Evolutionary conservation across 2,329 filamentous ascomycete species (phyloP).

Genomic region (Penicillium sp.): DNA sequence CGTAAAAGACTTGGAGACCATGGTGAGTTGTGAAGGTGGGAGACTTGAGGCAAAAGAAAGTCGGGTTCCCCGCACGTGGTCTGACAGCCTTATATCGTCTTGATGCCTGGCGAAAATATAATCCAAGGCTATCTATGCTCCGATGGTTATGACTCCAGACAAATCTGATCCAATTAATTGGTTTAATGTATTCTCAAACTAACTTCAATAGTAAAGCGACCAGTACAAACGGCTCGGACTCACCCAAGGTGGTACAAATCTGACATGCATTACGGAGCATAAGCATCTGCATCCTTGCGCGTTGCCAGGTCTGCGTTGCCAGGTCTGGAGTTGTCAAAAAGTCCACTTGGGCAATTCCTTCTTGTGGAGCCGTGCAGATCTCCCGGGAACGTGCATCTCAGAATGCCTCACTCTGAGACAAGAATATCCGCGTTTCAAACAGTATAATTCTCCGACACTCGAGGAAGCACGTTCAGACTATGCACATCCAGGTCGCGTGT

Average conservation of each 20-base stretch:
- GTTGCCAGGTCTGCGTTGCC: not conserved
- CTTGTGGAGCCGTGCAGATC: not conserved
- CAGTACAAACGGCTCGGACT: not conserved
- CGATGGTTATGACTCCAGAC: not conserved
- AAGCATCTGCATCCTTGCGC: not conserved
- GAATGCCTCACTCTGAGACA: not conserved
- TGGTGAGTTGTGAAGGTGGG: not conserved
- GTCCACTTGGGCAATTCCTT: not conserved
- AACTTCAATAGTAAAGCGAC: not conserved
- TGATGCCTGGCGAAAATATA: not conserved
- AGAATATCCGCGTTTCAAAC: not conserved
- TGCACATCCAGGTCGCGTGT: slow-evolving; percentile 2
- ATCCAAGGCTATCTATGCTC: not conserved
- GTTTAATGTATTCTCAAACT: not conserved
- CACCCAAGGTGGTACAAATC: not conserved
- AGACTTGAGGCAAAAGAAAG: not conserved
- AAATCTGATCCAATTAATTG: not conserved
- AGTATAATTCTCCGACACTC: not conserved
- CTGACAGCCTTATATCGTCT: not conserved
- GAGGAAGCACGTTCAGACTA: not conserved
- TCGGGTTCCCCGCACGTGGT: not conserved
- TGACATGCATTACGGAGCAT: slow-evolving; percentile 2
- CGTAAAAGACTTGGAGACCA: not conserved
- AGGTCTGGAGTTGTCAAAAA: not conserved
- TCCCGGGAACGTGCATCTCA: not conserved